Percentiles rank a stretch among this genome's conserved stretches.
Conservation (phyloP, 257 asterid genomes). For the Perilla frutescens region DNA sequence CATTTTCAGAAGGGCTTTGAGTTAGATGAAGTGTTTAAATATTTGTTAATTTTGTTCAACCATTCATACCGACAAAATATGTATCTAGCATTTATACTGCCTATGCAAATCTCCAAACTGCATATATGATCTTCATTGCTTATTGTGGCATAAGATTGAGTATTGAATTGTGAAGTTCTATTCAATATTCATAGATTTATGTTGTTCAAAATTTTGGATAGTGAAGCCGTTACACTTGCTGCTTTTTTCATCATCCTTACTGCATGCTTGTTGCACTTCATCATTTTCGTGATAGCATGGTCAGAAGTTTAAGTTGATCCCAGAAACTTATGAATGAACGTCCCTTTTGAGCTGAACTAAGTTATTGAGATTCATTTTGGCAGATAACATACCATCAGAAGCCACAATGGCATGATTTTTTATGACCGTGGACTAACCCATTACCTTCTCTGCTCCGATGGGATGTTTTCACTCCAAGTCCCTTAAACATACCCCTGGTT, state of each 20-base stretch:
- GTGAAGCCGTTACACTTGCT: neutral
- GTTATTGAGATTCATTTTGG: conserved; percentile 23
- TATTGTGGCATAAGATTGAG: neutral
- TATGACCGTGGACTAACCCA: conserved; percentile 29
- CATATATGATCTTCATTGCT: neutral
- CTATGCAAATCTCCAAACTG: neutral
- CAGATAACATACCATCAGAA: conserved; percentile 34
- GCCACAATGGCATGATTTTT: conserved; percentile 36
- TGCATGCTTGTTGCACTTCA: neutral
- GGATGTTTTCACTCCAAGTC: conserved; percentile 76
- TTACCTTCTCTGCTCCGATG: conserved; percentile 46
- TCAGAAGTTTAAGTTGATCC: neutral
- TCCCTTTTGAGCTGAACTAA: neutral
- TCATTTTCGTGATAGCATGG: neutral
- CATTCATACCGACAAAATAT: neutral
- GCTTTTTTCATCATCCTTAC: neutral
- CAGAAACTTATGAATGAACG: neutral
- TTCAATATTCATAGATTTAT: neutral
- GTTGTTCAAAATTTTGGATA: neutral
- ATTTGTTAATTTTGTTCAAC: neutral
- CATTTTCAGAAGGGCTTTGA: neutral
- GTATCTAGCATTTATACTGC: neutral
- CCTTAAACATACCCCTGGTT: conserved; percentile 58
- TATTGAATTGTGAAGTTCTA: neutral
- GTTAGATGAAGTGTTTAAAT: neutral